Base-by-base conservation (phyloP, 2,329 filamentous ascomycete genomes). In the Colletotrichum liriopes region DNA sequence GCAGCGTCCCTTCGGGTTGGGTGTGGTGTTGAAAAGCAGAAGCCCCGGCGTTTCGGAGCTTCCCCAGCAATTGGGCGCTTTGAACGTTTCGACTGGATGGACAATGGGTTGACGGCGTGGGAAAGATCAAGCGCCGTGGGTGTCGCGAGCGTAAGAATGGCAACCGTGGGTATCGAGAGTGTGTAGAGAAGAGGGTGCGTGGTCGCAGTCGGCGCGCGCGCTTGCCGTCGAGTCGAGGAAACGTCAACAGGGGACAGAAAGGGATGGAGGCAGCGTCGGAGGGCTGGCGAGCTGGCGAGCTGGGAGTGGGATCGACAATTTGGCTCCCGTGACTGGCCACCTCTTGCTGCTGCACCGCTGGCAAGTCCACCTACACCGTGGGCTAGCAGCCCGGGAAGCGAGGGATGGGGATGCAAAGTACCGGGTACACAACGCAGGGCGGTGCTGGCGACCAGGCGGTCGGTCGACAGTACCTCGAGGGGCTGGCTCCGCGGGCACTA, bases 11-110 rank as follows among this genome's bases (percentile, higher is more conserved):
- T 72, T 37, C 61, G 54, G 54, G 35, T 60, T 35, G 43, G 55
- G 54, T 26, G 54, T 58, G 54, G 12, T 37, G 61, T 59, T 43
- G 45, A 37, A 45, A 60, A 47, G 58, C 35, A 59, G 29, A 41
- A 47, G 64, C 70, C 65, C 59, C 68, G 69, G 70, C 70, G 70
- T 65, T 60, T 54, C 65, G 65, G 70, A 72, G 70, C 65, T 65
- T 37, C 70, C 65, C 70, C 59, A 56, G 65, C 65, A 65, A 69
- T 70, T 43, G 52, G 56, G 58, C 45, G 59, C 59, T 69, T 59
- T 70, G 70, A 49, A 59, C 26, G 66, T 54, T 64, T 60, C 65
- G 70, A 39, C 32, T 49, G 20, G 59, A 32, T 41, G 45, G n/a
- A 20, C 45, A 68, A 39, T 58, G 43, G 37, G 61, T 45, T 29